phyloP scores from a whole-genome alignment of 345 rosid species.

The Brassica rapa region DNA sequence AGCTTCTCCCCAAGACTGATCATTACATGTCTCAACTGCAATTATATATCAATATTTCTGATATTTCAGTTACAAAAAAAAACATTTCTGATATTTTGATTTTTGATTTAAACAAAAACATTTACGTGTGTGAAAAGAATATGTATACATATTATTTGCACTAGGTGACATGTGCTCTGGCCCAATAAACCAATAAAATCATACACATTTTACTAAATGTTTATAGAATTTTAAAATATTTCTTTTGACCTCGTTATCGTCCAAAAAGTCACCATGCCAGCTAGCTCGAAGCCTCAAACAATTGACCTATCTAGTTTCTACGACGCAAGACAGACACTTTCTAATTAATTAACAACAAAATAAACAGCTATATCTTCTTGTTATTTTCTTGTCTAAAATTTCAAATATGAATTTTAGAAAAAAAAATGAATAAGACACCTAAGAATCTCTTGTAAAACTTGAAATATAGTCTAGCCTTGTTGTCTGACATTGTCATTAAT shows the following conservation, averaged over 20 bases:
- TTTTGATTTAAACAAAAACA: not conserved
- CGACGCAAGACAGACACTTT: slow-evolving; percentile 18
- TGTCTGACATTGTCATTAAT: slow-evolving; percentile 3
- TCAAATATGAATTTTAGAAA: not conserved
- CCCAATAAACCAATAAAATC: slow-evolving; percentile 27
- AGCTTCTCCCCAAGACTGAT: slow-evolving; percentile 91
- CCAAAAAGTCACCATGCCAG: slow-evolving; percentile 36
- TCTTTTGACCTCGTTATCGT: slow-evolving; percentile 35
- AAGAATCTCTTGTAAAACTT: slow-evolving; percentile 23
- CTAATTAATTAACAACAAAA: not conserved
- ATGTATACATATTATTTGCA: not conserved
- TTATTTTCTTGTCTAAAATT: slow-evolving; percentile 15
- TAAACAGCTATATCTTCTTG: slow-evolving; percentile 19
- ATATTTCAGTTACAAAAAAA: not conserved
- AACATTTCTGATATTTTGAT: not conserved
- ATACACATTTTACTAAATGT: slow-evolving; percentile 15
- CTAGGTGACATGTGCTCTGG: slow-evolving; percentile 31
- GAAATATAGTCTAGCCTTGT: slow-evolving; percentile 13
- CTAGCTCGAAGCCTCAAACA: slow-evolving; percentile 16
- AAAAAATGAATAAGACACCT: not conserved
- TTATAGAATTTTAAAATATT: slow-evolving; percentile 18
- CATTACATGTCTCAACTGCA: slow-evolving; percentile 88
- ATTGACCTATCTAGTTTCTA: slow-evolving; percentile 18
- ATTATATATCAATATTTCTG: slow-evolving; percentile 1
- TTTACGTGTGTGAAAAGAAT: slow-evolving; percentile 20